Percentiles rank a stretch among this genome's conserved stretches.
These are phyloP conservation scores for Podosphaera aphanis DNA, from an alignment of 2,329 filamentous ascomycete genomes.

Conservation along the genomic window DNA sequence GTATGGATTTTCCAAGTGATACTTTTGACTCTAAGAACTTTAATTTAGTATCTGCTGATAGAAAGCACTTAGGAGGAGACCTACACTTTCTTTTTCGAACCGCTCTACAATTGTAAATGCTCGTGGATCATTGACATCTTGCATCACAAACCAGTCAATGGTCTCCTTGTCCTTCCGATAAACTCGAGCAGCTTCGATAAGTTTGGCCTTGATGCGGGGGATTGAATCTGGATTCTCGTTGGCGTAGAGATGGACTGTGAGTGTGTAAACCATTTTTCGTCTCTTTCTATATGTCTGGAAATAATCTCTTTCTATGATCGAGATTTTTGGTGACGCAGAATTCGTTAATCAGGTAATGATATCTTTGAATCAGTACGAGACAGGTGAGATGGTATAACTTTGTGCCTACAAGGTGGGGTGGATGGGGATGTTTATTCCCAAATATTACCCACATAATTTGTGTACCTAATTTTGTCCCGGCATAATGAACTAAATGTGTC, in stretches of 20 bases:
- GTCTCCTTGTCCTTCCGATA: constrained; percentile 53
- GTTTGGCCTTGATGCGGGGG: constrained; percentile 44
- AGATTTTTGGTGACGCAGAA: no score
- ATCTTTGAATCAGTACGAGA: no score
- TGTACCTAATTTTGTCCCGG: no score
- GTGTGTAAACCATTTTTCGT: constrained; percentile 44
- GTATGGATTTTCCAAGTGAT: constrained; percentile 28
- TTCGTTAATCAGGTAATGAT: no score
- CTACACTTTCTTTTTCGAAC: constrained; percentile 40
- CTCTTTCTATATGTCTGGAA: no score
- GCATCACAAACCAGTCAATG: constrained; percentile 52
- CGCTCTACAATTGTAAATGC: constrained; percentile 57
- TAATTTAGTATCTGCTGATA: constrained; percentile 5
- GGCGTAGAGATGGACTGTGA: constrained; percentile 45
- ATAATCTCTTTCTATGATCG: no score
- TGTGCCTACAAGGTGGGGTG: no score
- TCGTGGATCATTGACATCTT: constrained; percentile 41
- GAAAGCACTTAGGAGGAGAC: constrained; percentile 11
- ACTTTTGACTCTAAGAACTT: constrained; percentile 27
- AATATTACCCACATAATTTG: no score
- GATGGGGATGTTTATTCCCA: no score
- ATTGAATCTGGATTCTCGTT: constrained; percentile 41
- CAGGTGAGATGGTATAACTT: no score
- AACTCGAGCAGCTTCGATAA: constrained; percentile 49
- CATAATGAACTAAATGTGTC: no score